Evolutionary conservation across 129 eudicot species (phyloP).

Genomic region (Lactuca saligna): DNA sequence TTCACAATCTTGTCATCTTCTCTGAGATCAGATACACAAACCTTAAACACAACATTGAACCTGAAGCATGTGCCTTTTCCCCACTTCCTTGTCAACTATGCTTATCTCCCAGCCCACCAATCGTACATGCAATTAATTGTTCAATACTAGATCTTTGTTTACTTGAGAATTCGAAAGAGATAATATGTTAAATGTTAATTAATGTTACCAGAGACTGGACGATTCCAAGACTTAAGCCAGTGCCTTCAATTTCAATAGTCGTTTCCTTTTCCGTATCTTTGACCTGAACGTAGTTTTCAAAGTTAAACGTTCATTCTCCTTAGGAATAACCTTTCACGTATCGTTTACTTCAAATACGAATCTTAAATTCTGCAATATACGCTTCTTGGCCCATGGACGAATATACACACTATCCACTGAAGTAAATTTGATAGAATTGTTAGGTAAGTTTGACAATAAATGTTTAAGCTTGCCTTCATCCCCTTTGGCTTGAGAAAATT

Average conservation of each 20-base stretch:
- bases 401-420: conserved; percentile 63
- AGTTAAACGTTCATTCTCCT: conserved; percentile 59
- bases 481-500: conserved; percentile 59
- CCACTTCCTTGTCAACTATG: too few species aligned
- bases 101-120: too few species aligned
- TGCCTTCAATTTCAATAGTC: conserved; percentile 51
- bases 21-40: too few species aligned
- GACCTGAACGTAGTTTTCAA: conserved; percentile 84
- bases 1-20: too few species aligned
- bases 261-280: conserved; percentile 61
- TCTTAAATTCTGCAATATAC: conserved; percentile 37
- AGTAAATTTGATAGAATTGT: conserved; percentile 83
- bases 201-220: conserved; percentile 72
- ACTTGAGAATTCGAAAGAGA: too few species aligned
- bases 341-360: conserved; percentile 74
- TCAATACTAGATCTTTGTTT: too few species aligned
- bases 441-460: conserved; percentile 63
- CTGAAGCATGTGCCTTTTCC: too few species aligned
- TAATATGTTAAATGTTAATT: too few species aligned
- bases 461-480: conserved; percentile 66
- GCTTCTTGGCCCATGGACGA: conserved; percentile 53
- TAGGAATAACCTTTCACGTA: conserved; percentile 82
- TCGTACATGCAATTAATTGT: too few species aligned
- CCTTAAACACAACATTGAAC: too few species aligned
- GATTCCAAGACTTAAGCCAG: conserved; percentile 84